Conservation (phyloP, 1,139 yeast species). For the Kazachstania sp. region DNA sequence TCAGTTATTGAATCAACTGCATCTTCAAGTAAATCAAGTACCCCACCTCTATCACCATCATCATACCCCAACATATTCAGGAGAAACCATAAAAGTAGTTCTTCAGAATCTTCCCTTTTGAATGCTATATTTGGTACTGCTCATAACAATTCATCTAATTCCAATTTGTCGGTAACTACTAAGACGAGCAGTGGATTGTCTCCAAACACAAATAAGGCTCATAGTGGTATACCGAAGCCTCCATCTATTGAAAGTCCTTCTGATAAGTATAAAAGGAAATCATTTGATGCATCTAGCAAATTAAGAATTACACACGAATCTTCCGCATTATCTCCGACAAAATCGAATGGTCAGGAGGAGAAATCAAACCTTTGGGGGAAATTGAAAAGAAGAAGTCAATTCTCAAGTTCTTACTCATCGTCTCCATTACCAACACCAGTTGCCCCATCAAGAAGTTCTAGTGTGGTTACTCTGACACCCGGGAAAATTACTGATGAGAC, state of each 20-base stretch:
- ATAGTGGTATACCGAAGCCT: not conserved
- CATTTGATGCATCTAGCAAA: constrained; percentile 2
- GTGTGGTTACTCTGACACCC: constrained; percentile 5
- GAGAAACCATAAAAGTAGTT: constrained; percentile 48
- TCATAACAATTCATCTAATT: constrained; percentile 2
- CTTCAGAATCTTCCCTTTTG: constrained; percentile 45
- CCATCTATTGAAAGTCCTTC: not conserved
- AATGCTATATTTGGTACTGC: constrained; percentile 29
- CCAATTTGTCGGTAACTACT: not conserved
- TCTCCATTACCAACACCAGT: constrained; percentile 7
- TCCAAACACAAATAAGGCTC: not conserved
- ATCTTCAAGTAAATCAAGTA: constrained; percentile 37
- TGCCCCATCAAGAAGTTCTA: constrained; percentile 5
- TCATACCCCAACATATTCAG: constrained; percentile 43
- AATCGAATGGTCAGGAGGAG: constrained; percentile 17
- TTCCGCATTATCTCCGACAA: constrained; percentile 9
- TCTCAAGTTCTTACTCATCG: constrained; percentile 5
- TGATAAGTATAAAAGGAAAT: not conserved
- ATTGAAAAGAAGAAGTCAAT: constrained; percentile 23
- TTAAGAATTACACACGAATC: not conserved
- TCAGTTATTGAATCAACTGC: constrained; percentile 42
- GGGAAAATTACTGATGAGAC: not conserved
- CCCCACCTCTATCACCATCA: constrained; percentile 32
- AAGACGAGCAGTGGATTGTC: not conserved
- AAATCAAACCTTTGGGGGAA: constrained; percentile 26